Conservation (phyloP, 345 rosid species). For the Euphorbia peplus region DNA sequence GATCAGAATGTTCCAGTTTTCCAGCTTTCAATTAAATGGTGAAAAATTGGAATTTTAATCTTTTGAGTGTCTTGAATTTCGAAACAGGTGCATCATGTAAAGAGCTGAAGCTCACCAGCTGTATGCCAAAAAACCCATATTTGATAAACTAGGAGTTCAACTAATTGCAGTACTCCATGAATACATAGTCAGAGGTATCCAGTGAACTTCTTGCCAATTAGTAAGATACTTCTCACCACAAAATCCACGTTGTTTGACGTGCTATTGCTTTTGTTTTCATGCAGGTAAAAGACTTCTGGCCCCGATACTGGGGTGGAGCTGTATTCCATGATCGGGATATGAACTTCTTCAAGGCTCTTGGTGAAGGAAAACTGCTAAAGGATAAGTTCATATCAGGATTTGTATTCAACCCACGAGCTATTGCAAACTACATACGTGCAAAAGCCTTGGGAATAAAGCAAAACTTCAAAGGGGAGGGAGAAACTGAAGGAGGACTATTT, state of each 20-base stretch:
- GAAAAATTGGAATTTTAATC: constrained; percentile 3
- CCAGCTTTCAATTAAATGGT: neutral
- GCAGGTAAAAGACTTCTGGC: constrained; percentile 69
- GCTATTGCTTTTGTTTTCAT: neutral
- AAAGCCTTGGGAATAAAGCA: constrained; percentile 45
- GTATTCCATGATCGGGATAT: constrained; percentile 43
- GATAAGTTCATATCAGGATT: constrained; percentile 63
- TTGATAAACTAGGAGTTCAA: constrained; percentile 59
- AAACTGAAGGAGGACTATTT: constrained; percentile 62
- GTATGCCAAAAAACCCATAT: constrained; percentile 54
- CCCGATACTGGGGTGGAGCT: constrained; percentile 64
- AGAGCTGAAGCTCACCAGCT: constrained; percentile 72
- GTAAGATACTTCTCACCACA: neutral
- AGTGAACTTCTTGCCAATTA: constrained; percentile 2
- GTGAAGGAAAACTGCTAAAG: constrained; percentile 56
- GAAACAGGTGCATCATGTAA: constrained; percentile 67
- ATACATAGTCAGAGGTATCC: constrained; percentile 58
- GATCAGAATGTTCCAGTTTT: neutral
- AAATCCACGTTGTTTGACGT: constrained; percentile 15
- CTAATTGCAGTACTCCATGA: constrained; percentile 62
- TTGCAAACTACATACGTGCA: constrained; percentile 62
- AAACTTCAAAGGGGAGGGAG: constrained; percentile 63
- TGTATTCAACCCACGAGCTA: constrained; percentile 56
- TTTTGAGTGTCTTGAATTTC: constrained; percentile 16
- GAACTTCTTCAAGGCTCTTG: constrained; percentile 66